phyloP scores from a whole-genome alignment of 2,329 filamentous ascomycete genomes.

The Aspergillus ochraceus region DNA sequence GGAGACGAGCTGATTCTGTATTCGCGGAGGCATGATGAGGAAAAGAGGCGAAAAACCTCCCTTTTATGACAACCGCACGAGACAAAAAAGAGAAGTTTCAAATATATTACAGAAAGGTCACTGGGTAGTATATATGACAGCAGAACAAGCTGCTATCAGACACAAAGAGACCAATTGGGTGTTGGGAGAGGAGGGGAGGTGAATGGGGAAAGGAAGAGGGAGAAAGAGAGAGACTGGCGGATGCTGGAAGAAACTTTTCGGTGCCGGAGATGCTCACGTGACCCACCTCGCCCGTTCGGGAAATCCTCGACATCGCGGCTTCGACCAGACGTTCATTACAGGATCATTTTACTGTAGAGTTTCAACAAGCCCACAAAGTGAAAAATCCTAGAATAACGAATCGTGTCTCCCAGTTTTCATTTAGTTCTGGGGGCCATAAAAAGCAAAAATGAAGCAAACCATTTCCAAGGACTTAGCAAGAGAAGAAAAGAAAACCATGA shows the following conservation, averaged over 20 bases:
- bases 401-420: no score
- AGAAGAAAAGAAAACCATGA: neutral
- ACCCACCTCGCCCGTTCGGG: neutral
- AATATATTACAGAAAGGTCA: neutral
- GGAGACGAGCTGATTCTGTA: conserved; percentile 37
- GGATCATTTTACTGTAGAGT: neutral
- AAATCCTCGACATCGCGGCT: neutral
- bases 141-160: neutral
- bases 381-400: no score
- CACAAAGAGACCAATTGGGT: neutral
- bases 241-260: conserved; percentile 4
- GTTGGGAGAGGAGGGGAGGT: neutral
- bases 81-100: conserved; percentile 1
- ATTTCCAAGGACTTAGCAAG: neutral
- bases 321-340: neutral
- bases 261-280: conserved; percentile 10
- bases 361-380: no score
- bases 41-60: conserved; percentile 3
- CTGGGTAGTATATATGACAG: neutral
- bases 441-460: neutral
- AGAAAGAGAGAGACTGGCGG: neutral
- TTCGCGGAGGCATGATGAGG: conserved; percentile 40
- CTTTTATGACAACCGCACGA: neutral
- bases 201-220: neutral
- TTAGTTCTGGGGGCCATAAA: no score